phyloP scores from a whole-genome alignment of 768 basidiomycete species.

The Rhodotorula babjevae region DNA sequence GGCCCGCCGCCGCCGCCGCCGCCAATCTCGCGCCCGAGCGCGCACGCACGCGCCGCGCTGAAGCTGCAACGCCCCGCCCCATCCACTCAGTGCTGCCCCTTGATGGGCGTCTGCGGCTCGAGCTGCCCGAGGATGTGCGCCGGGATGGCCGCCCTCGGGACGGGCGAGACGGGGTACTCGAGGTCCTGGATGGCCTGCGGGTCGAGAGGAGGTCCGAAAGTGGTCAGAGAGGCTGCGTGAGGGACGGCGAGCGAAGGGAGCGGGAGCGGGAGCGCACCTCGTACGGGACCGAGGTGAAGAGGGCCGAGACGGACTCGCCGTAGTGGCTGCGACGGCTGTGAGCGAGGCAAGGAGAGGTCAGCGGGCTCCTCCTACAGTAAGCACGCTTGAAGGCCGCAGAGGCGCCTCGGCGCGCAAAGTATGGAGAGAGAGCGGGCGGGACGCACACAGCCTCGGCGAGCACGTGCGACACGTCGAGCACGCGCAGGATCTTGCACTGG shows the following conservation, averaged over 20 bases:
- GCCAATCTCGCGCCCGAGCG: too few relatives aligned
- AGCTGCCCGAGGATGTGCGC: neutral
- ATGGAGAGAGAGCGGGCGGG: too few relatives aligned
- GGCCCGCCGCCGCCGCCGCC: neutral
- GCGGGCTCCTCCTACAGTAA: too few relatives aligned
- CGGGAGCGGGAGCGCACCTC: neutral
- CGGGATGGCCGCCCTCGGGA: neutral
- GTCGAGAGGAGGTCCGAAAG: neutral
- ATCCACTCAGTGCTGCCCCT: neutral
- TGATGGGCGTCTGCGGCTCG: neutral
- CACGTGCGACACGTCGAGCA: conserved; percentile 89
- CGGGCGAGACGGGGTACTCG: neutral
- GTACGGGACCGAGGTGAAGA: conserved; percentile 35
- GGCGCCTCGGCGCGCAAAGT: too few relatives aligned
- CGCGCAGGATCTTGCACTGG: conserved; percentile 73
- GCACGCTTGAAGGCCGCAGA: too few relatives aligned
- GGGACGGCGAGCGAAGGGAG: neutral
- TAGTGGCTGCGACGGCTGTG: conserved; percentile 58
- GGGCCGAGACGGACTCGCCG: conserved; percentile 36
- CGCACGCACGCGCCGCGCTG: too few relatives aligned
- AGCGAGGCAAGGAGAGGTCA: too few relatives aligned
- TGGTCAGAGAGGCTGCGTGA: neutral
- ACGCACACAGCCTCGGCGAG: conserved; percentile 62
- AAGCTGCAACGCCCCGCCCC: neutral
- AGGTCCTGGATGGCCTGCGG: neutral